Conservation (phyloP, 805 yeast genomes). For the Lipomyces mesembrius region DNA sequence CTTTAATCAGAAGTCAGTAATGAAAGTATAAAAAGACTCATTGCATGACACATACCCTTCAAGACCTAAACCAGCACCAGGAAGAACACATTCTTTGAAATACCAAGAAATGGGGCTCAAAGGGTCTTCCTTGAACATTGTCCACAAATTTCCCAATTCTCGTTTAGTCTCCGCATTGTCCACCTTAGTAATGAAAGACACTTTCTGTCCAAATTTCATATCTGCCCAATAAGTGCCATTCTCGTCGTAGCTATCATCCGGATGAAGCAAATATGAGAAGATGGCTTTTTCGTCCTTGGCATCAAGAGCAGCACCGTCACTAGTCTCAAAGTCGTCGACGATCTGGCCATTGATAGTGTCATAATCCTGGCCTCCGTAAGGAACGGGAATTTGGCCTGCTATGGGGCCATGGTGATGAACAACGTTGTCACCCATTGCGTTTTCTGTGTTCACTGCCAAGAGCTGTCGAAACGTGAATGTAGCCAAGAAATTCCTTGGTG, state of each 20-base stretch:
- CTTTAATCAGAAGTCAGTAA: not conserved
- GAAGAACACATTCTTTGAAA: not conserved
- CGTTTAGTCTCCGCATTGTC: constrained; percentile 42
- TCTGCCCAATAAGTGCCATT: constrained; percentile 50
- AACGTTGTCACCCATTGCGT: not conserved
- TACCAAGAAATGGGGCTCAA: constrained; percentile 45
- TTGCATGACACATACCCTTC: not conserved
- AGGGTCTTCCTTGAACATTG: constrained; percentile 45
- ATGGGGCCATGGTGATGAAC: constrained; percentile 45
- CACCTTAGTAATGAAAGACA: constrained; percentile 41
- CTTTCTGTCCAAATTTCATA: constrained; percentile 42
- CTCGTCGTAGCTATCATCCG: constrained; percentile 44
- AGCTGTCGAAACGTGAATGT: too few species aligned
- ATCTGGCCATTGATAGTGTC: constrained; percentile 48
- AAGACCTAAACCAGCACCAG: not conserved
- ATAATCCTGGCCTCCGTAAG: constrained; percentile 48
- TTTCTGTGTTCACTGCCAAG: too few species aligned
- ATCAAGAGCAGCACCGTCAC: constrained; percentile 34
- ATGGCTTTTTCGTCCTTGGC: constrained; percentile 45
- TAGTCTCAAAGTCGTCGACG: constrained; percentile 37
- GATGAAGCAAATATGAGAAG: constrained; percentile 45
- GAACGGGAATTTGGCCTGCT: constrained; percentile 47
- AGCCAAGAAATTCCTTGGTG: not conserved
- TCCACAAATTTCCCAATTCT: constrained; percentile 40
- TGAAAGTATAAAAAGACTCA: not conserved